A percentile compares a stretch with the other conserved stretches of the same genome.
These are phyloP conservation scores for Aspergillus funiculosus DNA, from an alignment of 495 filamentous ascomycete species.

Conservation along the genomic window DNA sequence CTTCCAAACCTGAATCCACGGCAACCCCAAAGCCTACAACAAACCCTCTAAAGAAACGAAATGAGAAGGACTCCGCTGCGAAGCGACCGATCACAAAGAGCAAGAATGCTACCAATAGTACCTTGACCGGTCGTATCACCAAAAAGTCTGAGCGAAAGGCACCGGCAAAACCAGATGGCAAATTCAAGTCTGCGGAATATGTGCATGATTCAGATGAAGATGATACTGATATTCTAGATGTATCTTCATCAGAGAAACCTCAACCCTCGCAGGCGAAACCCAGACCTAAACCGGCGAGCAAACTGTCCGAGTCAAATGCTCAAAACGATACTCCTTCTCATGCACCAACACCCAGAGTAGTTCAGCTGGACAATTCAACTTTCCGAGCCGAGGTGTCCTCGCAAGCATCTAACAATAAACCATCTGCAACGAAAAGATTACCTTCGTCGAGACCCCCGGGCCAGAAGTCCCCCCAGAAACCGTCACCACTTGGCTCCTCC, in stretches of 20 bases:
- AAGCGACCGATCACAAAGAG: constrained; percentile 57
- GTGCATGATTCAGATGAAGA: constrained; percentile 74
- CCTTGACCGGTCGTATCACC: constrained; percentile 45
- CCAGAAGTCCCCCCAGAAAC: constrained; percentile 56
- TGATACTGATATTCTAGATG: constrained; percentile 48
- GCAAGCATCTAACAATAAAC: constrained; percentile 20
- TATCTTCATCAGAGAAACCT: constrained; percentile 30
- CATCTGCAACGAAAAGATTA: constrained; percentile 32
- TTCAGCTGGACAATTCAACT: constrained; percentile 7
- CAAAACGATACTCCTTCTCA: constrained; percentile 14
- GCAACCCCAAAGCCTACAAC: constrained; percentile 50
- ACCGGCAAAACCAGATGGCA: constrained; percentile 35
- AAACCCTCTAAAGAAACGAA: constrained; percentile 52
- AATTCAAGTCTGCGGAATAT: constrained; percentile 67
- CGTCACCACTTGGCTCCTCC: constrained; percentile 68
- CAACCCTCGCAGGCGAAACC: constrained; percentile 21
- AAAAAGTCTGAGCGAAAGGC: constrained; percentile 50
- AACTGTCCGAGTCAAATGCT: constrained; percentile 17
- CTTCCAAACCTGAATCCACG: constrained; percentile 45
- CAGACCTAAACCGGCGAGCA: constrained; percentile 17
- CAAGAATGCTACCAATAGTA: constrained; percentile 45
- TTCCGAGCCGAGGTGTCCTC: constrained; percentile 13
- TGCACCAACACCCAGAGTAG: constrained; percentile 17
- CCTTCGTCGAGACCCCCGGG: constrained; percentile 39
- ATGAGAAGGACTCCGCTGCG: constrained; percentile 51